Evolutionary conservation across 2,329 filamentous ascomycete genomes (phyloP).

Genomic region (Zasmidium cellare): DNA sequence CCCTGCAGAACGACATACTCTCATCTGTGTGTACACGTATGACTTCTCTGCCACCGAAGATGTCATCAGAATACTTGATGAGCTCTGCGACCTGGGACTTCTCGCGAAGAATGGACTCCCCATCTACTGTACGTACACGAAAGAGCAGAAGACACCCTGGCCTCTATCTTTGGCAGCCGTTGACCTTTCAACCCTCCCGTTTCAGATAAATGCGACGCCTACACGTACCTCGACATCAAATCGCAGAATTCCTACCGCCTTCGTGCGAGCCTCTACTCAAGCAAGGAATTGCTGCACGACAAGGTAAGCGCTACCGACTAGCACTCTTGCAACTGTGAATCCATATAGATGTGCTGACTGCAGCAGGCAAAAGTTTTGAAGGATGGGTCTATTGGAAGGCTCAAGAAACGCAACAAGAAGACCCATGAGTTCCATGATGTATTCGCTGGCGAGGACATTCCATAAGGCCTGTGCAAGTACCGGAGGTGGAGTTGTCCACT

Average conservation of each 20-base stretch:
- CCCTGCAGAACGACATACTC: constrained; percentile 32
- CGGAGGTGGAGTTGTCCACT: too few relatives aligned
- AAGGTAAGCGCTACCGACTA: not conserved
- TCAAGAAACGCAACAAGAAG: constrained; percentile 14
- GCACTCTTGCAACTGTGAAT: not conserved
- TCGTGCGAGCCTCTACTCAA: constrained; percentile 45
- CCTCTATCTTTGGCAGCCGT: too few relatives aligned
- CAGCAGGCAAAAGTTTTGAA: constrained; percentile 13
- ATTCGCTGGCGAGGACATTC: constrained; percentile 12
- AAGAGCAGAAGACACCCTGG: too few relatives aligned
- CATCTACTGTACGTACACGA: constrained; percentile 63
- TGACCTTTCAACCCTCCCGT: too few relatives aligned
- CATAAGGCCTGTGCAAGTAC: not conserved
- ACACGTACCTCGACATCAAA: constrained; percentile 45
- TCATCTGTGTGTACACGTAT: constrained; percentile 77
- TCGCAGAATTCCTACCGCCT: constrained; percentile 43
- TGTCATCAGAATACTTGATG: constrained; percentile 65
- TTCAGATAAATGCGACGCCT: constrained; percentile 66
- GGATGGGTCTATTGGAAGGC: constrained; percentile 20
- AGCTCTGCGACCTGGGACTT: constrained; percentile 61
- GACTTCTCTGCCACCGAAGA: constrained; percentile 71
- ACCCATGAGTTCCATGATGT: constrained; percentile 9
- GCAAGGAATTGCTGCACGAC: constrained; percentile 33
- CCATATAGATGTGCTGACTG: not conserved
- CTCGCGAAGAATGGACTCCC: constrained; percentile 45